phyloP scores from a whole-genome alignment of 352 stramenopile species.

The Phytophthora palmivora region DNA sequence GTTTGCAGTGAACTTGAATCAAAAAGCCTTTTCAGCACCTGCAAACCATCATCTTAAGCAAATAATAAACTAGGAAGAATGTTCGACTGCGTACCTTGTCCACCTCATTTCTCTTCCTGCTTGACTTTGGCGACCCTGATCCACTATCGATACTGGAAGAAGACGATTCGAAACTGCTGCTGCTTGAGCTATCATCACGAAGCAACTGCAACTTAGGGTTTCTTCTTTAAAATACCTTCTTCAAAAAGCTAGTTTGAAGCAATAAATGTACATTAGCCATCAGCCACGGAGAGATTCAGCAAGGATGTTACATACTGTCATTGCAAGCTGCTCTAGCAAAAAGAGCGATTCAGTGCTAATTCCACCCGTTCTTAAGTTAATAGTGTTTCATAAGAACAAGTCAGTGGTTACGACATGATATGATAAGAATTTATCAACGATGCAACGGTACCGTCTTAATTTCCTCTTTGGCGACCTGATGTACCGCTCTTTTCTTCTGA shows the following conservation, averaged over 20 bases:
- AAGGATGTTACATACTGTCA: conserved; percentile 47
- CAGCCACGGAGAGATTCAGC: not conserved
- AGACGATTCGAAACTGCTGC: conserved; percentile 25
- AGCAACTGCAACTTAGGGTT: conserved; percentile 48
- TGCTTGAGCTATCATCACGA: conserved; percentile 26
- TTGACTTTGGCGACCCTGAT: conserved; percentile 16
- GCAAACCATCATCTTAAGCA: not conserved
- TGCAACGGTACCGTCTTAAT: conserved; percentile 8
- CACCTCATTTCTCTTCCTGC: conserved; percentile 3
- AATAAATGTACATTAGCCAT: not conserved
- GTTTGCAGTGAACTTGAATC: conserved; percentile 41
- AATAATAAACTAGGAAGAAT: not conserved
- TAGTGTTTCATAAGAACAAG: not conserved
- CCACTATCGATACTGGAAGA: conserved; percentile 26
- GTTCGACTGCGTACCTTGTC: conserved; percentile 28
- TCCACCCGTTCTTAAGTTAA: conserved; percentile 10
- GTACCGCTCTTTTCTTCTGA: conserved; percentile 2
- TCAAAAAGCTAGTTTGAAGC: conserved; percentile 58
- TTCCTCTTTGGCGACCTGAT: conserved; percentile 2
- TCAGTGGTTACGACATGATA: too few relatives aligned
- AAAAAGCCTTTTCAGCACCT: conserved; percentile 51
- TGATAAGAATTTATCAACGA: not conserved
- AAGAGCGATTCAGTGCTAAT: conserved; percentile 56
- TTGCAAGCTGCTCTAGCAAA: conserved; percentile 68
- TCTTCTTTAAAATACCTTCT: conserved; percentile 53